Evolutionary conservation across 179 eudicot genomes (phyloP).

Genomic region (Silene coronaria): DNA sequence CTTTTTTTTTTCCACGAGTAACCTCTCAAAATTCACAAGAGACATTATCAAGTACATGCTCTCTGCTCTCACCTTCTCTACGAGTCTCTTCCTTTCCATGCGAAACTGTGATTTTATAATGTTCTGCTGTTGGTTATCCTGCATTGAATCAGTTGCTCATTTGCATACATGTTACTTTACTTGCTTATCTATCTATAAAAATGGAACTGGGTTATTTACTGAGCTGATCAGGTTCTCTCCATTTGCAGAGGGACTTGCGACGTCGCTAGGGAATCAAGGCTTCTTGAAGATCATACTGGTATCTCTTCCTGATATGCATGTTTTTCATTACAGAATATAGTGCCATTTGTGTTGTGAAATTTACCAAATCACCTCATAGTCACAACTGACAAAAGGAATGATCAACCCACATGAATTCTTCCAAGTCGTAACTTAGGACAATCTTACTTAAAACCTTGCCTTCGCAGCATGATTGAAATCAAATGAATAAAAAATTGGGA

Average conservation of each 20-base stretch:
- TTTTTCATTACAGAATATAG: not conserved
- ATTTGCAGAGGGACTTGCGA: constrained; percentile 33
- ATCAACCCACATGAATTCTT: too few species aligned
- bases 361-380: not conserved
- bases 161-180: not conserved
- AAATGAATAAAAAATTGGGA: not conserved
- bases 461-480: not conserved
- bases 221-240: not conserved
- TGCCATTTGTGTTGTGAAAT: not conserved
- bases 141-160: not conserved
- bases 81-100: not conserved
- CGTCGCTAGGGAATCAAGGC: constrained; percentile 24
- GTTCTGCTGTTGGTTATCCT: not conserved
- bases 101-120: not conserved
- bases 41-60: too few species aligned
- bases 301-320: constrained; percentile 23
- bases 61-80: not conserved
- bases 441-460: not conserved
- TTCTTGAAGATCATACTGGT: constrained; percentile 2
- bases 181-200: constrained; percentile 2
- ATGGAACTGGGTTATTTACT: not conserved
- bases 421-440: not conserved
- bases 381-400: too few species aligned
- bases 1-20: not conserved
- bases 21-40: too few species aligned